Evolutionary conservation across 352 stramenopile species (phyloP).

Genomic region (Saprolegnia diclina): DNA sequence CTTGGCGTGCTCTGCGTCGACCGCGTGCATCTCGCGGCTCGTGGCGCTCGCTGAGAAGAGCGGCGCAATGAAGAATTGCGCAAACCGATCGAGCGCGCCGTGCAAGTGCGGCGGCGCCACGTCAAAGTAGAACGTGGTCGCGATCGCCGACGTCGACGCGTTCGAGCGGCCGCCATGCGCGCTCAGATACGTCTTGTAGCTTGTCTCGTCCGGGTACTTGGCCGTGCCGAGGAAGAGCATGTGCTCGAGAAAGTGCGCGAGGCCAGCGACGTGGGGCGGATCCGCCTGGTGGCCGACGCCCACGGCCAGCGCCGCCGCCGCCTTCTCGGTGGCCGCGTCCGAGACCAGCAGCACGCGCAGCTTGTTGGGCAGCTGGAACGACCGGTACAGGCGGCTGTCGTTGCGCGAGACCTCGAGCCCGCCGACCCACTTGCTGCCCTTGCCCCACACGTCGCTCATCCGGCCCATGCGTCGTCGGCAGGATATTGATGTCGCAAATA

Average conservation of each 20-base stretch:
- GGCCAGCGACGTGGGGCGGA: slow-evolving; percentile 73
- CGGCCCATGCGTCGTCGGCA: no score
- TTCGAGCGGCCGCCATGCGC: slow-evolving; percentile 92
- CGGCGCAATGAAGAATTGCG: slow-evolving; percentile 97
- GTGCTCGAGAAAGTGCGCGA: slow-evolving; percentile 93
- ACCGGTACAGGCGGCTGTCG: slow-evolving; percentile 58
- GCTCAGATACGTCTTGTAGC: slow-evolving; percentile 90
- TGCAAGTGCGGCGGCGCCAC: slow-evolving; percentile 71
- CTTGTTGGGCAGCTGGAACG: slow-evolving; percentile 42
- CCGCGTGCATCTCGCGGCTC: slow-evolving; percentile 93
- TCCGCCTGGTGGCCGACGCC: slow-evolving; percentile 92
- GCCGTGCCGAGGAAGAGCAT: slow-evolving; percentile 96
- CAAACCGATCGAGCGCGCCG: slow-evolving; percentile 92
- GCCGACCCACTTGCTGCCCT: slow-evolving; percentile 30
- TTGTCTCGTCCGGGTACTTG: slow-evolving; percentile 95
- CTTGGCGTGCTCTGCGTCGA: slow-evolving; percentile 96
- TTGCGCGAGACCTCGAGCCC: slow-evolving; percentile 60
- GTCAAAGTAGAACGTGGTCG: slow-evolving; percentile 98
- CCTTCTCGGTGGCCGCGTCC: slow-evolving; percentile 89
- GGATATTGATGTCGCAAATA: background rate
- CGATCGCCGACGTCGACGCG: slow-evolving; percentile 93
- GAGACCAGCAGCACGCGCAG: slow-evolving; percentile 82
- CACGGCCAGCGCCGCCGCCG: slow-evolving; percentile 92
- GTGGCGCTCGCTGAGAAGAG: slow-evolving; percentile 88
- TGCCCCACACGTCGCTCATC: background rate